Evolutionary conservation across 495 filamentous ascomycete genomes (phyloP).

Genomic region (Trichoderma gamsii): DNA sequence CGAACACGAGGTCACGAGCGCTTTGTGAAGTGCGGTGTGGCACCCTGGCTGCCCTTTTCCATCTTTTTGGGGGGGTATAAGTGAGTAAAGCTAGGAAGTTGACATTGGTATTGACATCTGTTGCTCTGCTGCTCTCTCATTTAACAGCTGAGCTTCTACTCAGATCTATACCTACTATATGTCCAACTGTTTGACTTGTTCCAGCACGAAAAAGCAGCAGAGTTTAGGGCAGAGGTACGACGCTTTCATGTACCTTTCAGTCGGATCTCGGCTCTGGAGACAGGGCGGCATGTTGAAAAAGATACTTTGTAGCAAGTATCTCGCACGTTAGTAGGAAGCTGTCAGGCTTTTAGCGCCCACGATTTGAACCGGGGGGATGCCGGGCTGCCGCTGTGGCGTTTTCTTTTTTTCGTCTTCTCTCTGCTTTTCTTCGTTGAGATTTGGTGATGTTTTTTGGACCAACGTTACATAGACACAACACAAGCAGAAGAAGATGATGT

Average conservation of each 20-base stretch:
- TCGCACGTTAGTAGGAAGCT: neutral
- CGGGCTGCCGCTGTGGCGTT: conserved; percentile 5
- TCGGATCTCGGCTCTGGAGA: neutral
- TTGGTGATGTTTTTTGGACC: neutral
- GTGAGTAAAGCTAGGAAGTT: too few relatives aligned
- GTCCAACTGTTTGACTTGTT: too few relatives aligned
- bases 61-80: too few relatives aligned
- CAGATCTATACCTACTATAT: too few relatives aligned
- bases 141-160: too few relatives aligned
- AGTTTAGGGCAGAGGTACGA: too few relatives aligned
- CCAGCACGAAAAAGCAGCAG: too few relatives aligned
- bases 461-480: neutral
- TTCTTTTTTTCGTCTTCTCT: conserved; percentile 1
- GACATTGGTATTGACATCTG: too few relatives aligned
- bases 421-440: neutral
- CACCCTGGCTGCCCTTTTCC: neutral
- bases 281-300: too few relatives aligned
- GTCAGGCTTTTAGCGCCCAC: neutral
- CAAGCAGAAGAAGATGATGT: neutral
- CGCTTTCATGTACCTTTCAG: neutral
- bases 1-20: conserved; percentile 12
- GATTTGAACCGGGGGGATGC: neutral
- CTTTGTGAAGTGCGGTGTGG: neutral
- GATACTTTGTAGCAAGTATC: too few relatives aligned
- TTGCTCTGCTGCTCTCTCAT: too few relatives aligned